Base-by-base conservation (phyloP, 208 protist species). In the Trypanosoma congolense region DNA sequence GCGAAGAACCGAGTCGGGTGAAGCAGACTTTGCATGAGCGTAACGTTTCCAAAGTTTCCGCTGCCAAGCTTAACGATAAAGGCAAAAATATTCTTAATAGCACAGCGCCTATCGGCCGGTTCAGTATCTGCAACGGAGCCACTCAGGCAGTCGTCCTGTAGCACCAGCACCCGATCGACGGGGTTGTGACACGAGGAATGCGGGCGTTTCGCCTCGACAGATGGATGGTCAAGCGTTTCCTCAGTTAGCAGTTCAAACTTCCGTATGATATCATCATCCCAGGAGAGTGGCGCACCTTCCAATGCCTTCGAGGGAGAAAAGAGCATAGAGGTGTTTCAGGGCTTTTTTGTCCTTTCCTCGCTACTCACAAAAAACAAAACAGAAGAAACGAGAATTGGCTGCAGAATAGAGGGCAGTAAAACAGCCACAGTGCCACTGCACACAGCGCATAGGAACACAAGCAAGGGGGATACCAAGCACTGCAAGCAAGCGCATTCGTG, bases 1-100 rank as follows among this genome's bases (percentile, higher is more conserved):
- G 57, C 65, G 43, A 62, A 72, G 19, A 56, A 53, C 25, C 57
- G 65, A 4, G 54, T 62, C 4, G 65, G 56, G 25, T 56, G 45
- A 9, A 50, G 31, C 5, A 36, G 40, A 42, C 65, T 72, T 29
- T 61, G 57, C 25, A 36, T 26, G 9, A 55, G 19, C 45, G 58
- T 16, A 6, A 72, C 65, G 14, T 28, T 45, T 14, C 65, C 57
- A 56, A 56, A 61, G 21, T 51, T 52, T 0, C 65, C 65, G 12
- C 9, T 40, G 9, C 65, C 65, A 25, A 65, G 8, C 29, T 24
- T 24, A 19, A 18, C 10, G 35, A 65, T 6, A n/a, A 16, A 57
- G n/a, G 46, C 19, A 57, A 65, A 65, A 14, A 46, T 10, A 22
- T 31, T 16, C 2, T 10, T 19, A 33, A 31, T 26, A 16, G 28